Conservation (phyloP, 2,329 filamentous ascomycete genomes). For the Biscogniauxia sp. region DNA sequence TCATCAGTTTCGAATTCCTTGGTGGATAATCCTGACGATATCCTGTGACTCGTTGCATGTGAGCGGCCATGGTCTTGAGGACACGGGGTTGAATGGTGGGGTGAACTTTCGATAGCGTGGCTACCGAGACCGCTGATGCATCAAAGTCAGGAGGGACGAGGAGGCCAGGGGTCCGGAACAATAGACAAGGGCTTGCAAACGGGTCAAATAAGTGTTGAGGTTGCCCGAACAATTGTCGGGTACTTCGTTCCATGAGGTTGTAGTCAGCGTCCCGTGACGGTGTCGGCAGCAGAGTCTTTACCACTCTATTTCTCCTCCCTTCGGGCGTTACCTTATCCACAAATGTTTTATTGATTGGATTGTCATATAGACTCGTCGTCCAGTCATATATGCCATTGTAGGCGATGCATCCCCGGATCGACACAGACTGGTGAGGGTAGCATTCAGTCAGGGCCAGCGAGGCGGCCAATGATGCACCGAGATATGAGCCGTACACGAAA, state of each 20-base stretch:
- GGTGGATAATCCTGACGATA: constrained; percentile 46
- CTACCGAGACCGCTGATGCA: constrained; percentile 30
- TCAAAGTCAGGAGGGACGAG: constrained; percentile 45
- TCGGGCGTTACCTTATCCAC: too few relatives aligned
- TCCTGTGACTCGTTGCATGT: not conserved
- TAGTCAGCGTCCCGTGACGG: constrained; percentile 34
- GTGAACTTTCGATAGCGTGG: constrained; percentile 21
- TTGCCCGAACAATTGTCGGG: constrained; percentile 44
- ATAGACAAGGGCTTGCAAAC: constrained; percentile 57
- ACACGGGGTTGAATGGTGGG: constrained; percentile 4
- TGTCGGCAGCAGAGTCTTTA: constrained; percentile 1
- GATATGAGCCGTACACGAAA: constrained; percentile 55
- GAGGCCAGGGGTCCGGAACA: constrained; percentile 55
- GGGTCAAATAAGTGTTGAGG: constrained; percentile 56
- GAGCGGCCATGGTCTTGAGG: not conserved
- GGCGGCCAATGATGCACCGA: constrained; percentile 56
- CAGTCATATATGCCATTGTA: constrained; percentile 65
- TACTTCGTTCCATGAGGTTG: constrained; percentile 35
- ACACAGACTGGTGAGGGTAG: constrained; percentile 40
- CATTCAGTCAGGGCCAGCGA: constrained; percentile 58
- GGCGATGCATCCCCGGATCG: constrained; percentile 52
- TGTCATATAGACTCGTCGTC: constrained; percentile 57
- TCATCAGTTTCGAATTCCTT: constrained; percentile 42
- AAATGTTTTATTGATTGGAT: constrained; percentile 40
- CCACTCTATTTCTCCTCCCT: not conserved